Conservation (phyloP, 352 stramenopile species). For the Plasmopara viticola region DNA sequence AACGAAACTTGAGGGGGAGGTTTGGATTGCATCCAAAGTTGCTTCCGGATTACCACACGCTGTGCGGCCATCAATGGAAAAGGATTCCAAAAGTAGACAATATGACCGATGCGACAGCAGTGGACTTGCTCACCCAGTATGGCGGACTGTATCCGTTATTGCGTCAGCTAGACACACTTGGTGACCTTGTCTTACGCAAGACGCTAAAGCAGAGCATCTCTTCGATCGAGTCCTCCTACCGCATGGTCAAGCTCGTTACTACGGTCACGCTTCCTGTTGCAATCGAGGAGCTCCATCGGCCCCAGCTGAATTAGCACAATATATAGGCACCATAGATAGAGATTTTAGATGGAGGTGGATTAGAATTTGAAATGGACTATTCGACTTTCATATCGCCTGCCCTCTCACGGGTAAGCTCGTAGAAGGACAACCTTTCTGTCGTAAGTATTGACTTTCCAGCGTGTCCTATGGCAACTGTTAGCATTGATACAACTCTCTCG, state of each 20-base stretch:
- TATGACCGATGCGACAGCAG: constrained; percentile 48
- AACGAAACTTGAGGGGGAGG: constrained; percentile 51
- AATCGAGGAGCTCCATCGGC: constrained; percentile 37
- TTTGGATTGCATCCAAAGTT: constrained; percentile 46
- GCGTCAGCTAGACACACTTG: constrained; percentile 54
- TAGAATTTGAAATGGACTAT: constrained; percentile 7
- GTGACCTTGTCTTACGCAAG: constrained; percentile 39
- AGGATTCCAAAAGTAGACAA: constrained; percentile 53
- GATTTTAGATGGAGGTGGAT: too few species aligned
- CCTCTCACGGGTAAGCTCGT: constrained; percentile 10
- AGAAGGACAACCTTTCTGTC: too few species aligned
- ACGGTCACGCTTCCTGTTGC: constrained; percentile 43
- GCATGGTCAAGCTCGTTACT: constrained; percentile 60
- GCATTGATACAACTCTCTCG: too few species aligned
- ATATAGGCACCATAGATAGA: neutral
- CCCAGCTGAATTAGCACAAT: constrained; percentile 23
- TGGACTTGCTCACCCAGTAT: constrained; percentile 60
- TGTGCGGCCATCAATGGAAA: constrained; percentile 65
- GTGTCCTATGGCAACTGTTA: too few species aligned
- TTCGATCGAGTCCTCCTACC: constrained; percentile 70
- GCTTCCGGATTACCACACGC: constrained; percentile 53
- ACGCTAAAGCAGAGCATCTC: constrained; percentile 71
- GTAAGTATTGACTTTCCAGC: too few species aligned
- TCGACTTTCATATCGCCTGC: constrained; percentile 10
- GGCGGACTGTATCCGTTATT: constrained; percentile 48